Evolutionary conservation across 2,329 filamentous ascomycete genomes (phyloP).

Genomic region (Aspergillus sp.): DNA sequence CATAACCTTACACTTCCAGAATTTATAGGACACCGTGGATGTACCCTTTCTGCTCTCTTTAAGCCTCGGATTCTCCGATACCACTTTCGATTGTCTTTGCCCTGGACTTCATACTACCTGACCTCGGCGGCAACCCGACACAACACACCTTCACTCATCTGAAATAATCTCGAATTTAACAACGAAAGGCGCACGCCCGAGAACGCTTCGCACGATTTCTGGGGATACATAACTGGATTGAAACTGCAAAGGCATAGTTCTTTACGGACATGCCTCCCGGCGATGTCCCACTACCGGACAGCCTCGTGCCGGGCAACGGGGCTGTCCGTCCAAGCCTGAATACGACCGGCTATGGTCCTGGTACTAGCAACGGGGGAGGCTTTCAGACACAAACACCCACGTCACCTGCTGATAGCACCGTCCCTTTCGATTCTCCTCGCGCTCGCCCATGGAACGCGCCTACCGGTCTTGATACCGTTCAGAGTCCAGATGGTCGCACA

Average conservation of each 20-base stretch:
- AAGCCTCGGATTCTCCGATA: background rate
- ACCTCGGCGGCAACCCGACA: constrained; percentile 16
- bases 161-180: background rate
- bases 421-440: constrained; percentile 42
- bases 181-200: background rate
- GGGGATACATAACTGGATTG: constrained; percentile 6
- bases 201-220: background rate
- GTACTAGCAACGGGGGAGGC: constrained; percentile 19
- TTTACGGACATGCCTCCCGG: constrained; percentile 46
- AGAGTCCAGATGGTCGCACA: constrained; percentile 35
- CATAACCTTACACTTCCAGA: constrained; percentile 3
- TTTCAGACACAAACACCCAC: constrained; percentile 46
- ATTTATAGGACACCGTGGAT: background rate
- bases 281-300: constrained; percentile 46
- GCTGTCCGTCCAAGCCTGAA: constrained; percentile 43
- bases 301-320: constrained; percentile 49
- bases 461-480: constrained; percentile 30
- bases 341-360: constrained; percentile 39
- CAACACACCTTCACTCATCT: background rate
- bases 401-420: constrained; percentile 43
- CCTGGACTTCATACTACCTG: constrained; percentile 8
- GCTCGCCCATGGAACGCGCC: constrained; percentile 33
- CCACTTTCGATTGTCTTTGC: constrained; percentile 9
- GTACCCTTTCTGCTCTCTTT: constrained; percentile 5
- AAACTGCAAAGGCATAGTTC: constrained; percentile 23